Evolutionary conservation across 169 alveolate species (phyloP), one percentile per base, ranked within the genome.

Genomic region (Amoebophrya sp.): DNA sequence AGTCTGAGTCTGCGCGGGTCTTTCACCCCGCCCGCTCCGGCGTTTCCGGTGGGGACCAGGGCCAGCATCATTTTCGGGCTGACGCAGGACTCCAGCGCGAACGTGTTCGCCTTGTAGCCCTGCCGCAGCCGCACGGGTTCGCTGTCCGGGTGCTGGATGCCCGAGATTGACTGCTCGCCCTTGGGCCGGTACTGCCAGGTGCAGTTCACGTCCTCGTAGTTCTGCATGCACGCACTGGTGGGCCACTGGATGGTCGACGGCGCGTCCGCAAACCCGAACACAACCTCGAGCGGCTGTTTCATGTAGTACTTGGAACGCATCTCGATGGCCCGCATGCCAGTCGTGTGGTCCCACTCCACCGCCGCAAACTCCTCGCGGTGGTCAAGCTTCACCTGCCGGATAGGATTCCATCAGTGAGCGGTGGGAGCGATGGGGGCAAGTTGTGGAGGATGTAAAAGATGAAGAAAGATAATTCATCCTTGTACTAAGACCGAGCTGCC

Each of bases 161-260:
- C 26, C 10, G 78, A 13, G 34, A 10, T 1, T 16, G 7, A 29
- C 48, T 7, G 20, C 23, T 58, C 78, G 78, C 38, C 78, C 78
- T 58, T 58, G 39, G 78, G 78, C 34, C 78, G 78, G 78, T 58
- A 58, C 34, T n/a, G 78, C 78, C 78, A 58, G 34, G 78, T 58
- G 23, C 78, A 58, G 78, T 58, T n/a, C 10, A 58, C 34, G 26
- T 16, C 38, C 23, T 2, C 34, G 78, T 13, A 58, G 4, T 58
- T 29, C 78, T 2, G 23, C 78, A 58, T 58, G 2, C 38, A 16
- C 38, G 7, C 78, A 2, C 4, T 13, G 34, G 78, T 58, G 29
- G 78, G 78, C 78, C 78, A 58, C 78, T 58, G 78, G 78, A 58
- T 58, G 23, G 78, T 58, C 10, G 78, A 58, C 34, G 78, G 78